Percentiles rank a stretch among this genome's conserved stretches.
These are phyloP conservation scores for Withania somnifera DNA, from an alignment of 305 asterid genomes.

Conservation along the genomic window DNA sequence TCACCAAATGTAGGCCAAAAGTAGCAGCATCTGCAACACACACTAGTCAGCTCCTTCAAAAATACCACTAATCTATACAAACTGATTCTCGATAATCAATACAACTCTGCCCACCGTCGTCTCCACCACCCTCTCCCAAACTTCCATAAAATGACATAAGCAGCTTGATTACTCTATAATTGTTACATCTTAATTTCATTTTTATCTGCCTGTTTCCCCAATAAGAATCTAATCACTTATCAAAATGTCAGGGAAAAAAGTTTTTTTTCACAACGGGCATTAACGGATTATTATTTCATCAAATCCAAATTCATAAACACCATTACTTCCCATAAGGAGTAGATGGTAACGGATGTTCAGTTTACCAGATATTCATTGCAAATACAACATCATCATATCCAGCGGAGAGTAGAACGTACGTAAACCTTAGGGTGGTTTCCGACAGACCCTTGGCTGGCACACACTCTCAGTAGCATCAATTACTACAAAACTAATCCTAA, in stretches of 20 bases:
- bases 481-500: neutral
- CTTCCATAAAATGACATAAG: too few species aligned
- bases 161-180: too few species aligned
- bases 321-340: neutral
- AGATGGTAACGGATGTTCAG: neutral
- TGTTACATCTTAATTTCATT: too few species aligned
- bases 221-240: neutral
- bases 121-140: too few species aligned
- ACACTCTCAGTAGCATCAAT: neutral
- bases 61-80: neutral
- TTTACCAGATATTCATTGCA: neutral
- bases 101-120: too few species aligned
- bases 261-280: neutral
- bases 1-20: too few species aligned
- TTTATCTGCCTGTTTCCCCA: neutral
- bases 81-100: too few species aligned
- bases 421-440: too few species aligned
- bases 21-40: neutral
- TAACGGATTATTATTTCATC: neutral
- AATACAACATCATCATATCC: too few species aligned
- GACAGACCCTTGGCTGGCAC: too few species aligned
- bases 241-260: neutral
- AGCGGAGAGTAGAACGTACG: too few species aligned
- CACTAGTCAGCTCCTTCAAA: neutral
- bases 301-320: neutral